Base-by-base conservation (phyloP, 106 monocot genomes). In the Dioscorea alata region DNA sequence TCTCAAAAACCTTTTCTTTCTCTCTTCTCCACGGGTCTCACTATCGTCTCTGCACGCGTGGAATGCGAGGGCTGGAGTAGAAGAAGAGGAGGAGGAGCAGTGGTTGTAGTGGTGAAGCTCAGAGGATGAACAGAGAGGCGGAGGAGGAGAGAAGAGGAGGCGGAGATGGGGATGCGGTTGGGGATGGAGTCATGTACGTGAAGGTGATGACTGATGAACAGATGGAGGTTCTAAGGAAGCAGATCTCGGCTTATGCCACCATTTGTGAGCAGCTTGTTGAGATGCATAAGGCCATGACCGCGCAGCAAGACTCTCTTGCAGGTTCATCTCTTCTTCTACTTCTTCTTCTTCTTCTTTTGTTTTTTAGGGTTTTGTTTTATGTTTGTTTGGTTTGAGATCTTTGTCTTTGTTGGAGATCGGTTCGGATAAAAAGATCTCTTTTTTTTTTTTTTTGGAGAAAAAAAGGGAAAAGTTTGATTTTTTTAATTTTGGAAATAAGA, bases 181-280 rank as follows among this genome's bases (percentile, higher is more conserved):
- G 42, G 8, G 75, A 73, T 4, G 79, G 76, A 23, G 62, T 61
- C 15, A 54, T 78, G 35, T 76, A 69, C 68, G 76, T 83, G 64
- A 77, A 74, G 74, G 81, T 90, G 69, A 94, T 94, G 86, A 94
- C 94, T 3, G 90, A 94, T 18, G 90, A 90, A 68, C 89, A 94
- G 67, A 83, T 94, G 64, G 94, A 90, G 70, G 78, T 74, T 31
- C 84, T 94, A 10, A 68, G 90, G 34, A 76, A 73, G 51, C 94
- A 94, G 61, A 94, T 94, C 76, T 73, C 94, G 51, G 69, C 74
- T 42, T 94, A 85, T 78, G 84, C 79, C 23, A 72, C 77, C 65
- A 84, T 91, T 33, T 82, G 90, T 56, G 90, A 86, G 77, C 81
- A 84, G 72, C 87, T 94, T 23, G 86, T 82, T 6, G 90, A 82